Conservation (phyloP, 495 filamentous ascomycete genomes). For the Aspergillus homomorphus region DNA sequence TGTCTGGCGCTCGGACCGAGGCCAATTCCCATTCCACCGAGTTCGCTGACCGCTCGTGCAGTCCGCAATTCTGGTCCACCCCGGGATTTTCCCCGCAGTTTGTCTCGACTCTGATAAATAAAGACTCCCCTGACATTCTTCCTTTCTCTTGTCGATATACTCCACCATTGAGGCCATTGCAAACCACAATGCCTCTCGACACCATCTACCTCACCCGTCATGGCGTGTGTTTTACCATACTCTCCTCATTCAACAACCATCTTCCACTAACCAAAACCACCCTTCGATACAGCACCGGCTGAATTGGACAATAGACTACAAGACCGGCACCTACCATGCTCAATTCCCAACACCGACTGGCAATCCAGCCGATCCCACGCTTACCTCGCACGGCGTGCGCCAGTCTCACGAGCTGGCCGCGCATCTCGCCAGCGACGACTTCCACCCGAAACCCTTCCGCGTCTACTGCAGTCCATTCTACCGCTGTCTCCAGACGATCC, state of each 20-base stretch:
- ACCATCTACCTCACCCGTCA: conserved; percentile 84
- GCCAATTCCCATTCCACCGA: background rate
- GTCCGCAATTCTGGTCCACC: background rate
- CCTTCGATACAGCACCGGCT: conserved; percentile 67
- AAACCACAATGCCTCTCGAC: conserved; percentile 54
- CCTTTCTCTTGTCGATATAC: too few relatives aligned
- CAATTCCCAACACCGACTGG: conserved; percentile 75
- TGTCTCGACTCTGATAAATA: background rate
- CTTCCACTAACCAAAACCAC: conserved; percentile 9
- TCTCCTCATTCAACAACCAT: conserved; percentile 13
- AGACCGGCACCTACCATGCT: conserved; percentile 68
- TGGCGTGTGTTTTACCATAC: conserved; percentile 58
- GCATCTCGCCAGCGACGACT: conserved; percentile 57
- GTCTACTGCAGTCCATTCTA: conserved; percentile 89
- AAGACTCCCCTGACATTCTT: background rate
- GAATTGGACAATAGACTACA: conserved; percentile 78
- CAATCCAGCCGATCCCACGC: conserved; percentile 79
- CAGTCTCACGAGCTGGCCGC: conserved; percentile 77
- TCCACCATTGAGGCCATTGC: background rate
- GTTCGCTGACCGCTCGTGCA: background rate
- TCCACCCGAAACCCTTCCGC: conserved; percentile 59
- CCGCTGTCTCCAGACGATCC: conserved; percentile 84
- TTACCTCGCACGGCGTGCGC: conserved; percentile 78
- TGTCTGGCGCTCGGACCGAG: background rate
- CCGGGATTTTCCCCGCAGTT: conserved; percentile 8